A percentile compares a stretch with the other conserved stretches of the same genome.
phyloP scores from a whole-genome alignment of 805 yeast species.

The Dipodascus geniculatus region DNA sequence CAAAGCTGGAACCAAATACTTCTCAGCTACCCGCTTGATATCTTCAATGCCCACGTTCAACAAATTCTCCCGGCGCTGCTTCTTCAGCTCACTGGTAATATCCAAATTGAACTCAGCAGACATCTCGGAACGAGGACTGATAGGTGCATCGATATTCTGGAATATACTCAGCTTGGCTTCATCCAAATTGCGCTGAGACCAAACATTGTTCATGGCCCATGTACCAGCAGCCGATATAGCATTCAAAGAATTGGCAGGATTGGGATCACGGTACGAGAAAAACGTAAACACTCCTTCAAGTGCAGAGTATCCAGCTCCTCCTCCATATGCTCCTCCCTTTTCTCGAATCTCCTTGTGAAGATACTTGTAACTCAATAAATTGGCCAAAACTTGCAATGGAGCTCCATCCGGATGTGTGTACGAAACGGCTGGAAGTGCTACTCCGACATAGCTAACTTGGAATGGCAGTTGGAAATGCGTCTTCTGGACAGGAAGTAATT shows the following conservation, averaged over 20 bases:
- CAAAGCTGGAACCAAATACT: conserved; percentile 37
- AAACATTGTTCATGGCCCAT: conserved; percentile 36
- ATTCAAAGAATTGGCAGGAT: conserved; percentile 55
- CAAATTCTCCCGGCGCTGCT: conserved; percentile 62
- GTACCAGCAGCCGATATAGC: conserved; percentile 44
- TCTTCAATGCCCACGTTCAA: conserved; percentile 55
- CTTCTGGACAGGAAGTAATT: conserved; percentile 16
- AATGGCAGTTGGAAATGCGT: conserved; percentile 64
- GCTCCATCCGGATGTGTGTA: conserved; percentile 72
- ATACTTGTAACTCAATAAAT: conserved; percentile 67
- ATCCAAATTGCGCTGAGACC: conserved; percentile 58
- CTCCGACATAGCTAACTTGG: conserved; percentile 77
- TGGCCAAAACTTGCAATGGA: conserved; percentile 69
- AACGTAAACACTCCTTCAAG: conserved; percentile 68
- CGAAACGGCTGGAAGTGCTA: conserved; percentile 52
- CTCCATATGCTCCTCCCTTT: conserved; percentile 97
- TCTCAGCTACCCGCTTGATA: conserved; percentile 51
- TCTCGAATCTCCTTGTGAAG: conserved; percentile 87
- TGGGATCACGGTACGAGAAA: conserved; percentile 92
- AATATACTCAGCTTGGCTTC: conserved; percentile 87
- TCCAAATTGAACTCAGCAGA: conserved; percentile 51
- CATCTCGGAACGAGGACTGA: conserved; percentile 72
- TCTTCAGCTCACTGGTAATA: conserved; percentile 67
- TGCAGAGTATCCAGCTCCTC: conserved; percentile 78
- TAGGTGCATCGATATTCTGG: conserved; percentile 87